A percentile compares a stretch with the other conserved stretches of the same genome.
Evolutionary conservation across 805 yeast genomes (phyloP).

Genomic region (Nadsonia fulvescens): DNA sequence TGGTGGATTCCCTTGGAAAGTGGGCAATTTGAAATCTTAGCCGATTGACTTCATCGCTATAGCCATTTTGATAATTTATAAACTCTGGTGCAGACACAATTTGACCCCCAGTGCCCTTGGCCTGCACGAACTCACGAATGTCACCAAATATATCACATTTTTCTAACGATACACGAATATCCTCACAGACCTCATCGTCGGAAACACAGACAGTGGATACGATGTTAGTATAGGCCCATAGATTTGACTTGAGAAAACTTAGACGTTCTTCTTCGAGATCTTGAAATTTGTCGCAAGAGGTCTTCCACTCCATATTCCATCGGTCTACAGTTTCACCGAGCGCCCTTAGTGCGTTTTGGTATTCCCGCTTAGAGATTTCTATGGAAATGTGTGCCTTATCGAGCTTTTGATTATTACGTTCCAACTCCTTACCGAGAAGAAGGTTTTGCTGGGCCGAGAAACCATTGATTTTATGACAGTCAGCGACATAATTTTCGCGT

Average conservation of each 20-base stretch:
- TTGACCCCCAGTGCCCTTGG: constrained; percentile 46
- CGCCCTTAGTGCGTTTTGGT: constrained; percentile 34
- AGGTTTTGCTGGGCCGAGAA: constrained; percentile 44
- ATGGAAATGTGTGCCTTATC: constrained; percentile 28
- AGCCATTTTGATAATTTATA: constrained; percentile 37
- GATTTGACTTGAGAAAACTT: constrained; percentile 45
- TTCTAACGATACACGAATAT: constrained; percentile 48
- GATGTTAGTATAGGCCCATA: constrained; percentile 66
- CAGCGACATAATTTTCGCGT: constrained; percentile 33
- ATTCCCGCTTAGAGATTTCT: constrained; percentile 31
- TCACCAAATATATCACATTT: constrained; percentile 47
- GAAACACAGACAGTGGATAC: constrained; percentile 61
- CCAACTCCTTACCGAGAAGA: constrained; percentile 58
- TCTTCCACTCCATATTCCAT: constrained; percentile 60
- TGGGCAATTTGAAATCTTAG: constrained; percentile 19
- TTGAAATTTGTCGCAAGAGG: constrained; percentile 44
- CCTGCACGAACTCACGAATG: constrained; percentile 31
- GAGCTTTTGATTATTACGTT: constrained; percentile 37
- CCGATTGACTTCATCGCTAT: constrained; percentile 16
- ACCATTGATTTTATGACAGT: constrained; percentile 40
- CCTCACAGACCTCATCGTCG: constrained; percentile 62
- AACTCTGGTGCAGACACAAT: constrained; percentile 43
- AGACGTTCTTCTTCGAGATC: constrained; percentile 55
- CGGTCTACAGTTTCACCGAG: constrained; percentile 38
- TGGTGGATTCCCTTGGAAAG: constrained; percentile 16